Percentiles rank a stretch among this genome's conserved stretches.
These are phyloP conservation scores for Ustilago xerochloae DNA, from an alignment of 1,284 basidiomycete species.

Conservation along the genomic window DNA sequence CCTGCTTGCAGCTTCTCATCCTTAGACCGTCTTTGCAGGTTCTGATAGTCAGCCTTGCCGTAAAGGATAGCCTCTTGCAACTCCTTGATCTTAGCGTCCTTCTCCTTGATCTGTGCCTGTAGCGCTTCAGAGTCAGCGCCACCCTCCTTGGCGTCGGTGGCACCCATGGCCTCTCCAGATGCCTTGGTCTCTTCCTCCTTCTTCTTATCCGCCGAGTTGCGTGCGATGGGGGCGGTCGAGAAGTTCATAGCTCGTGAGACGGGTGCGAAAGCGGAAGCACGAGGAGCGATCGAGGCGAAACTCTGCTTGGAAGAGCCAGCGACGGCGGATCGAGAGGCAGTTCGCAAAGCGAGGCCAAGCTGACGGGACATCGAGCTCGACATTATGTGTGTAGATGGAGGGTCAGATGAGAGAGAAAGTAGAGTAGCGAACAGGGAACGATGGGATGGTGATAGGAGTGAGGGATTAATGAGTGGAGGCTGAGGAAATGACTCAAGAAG, in stretches of 20 bases:
- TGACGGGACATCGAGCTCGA: slow-evolving; percentile 43
- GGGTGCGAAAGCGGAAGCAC: slow-evolving; percentile 9
- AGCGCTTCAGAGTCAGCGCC: slow-evolving; percentile 17
- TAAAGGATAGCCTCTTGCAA: slow-evolving; percentile 65
- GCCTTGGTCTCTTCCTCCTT: slow-evolving; percentile 52
- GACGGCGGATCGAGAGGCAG: slow-evolving; percentile 29
- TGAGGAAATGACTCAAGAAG: background rate
- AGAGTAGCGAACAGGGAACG: background rate
- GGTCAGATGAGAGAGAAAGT: background rate
- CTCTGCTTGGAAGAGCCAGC: slow-evolving; percentile 38
- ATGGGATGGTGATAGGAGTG: background rate
- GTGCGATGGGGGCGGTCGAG: slow-evolving; percentile 24
- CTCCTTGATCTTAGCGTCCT: slow-evolving; percentile 67
- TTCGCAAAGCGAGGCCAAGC: slow-evolving; percentile 32
- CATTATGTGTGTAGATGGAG: slow-evolving; percentile 10
- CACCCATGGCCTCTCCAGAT: slow-evolving; percentile 55
- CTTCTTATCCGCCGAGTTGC: slow-evolving; percentile 35
- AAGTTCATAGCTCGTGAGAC: slow-evolving; percentile 33
- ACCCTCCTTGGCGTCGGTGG: slow-evolving; percentile 32
- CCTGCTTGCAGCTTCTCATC: slow-evolving; percentile 91
- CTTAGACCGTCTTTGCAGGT: slow-evolving; percentile 87
- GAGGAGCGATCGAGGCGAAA: slow-evolving; percentile 21
- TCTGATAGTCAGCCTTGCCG: slow-evolving; percentile 85
- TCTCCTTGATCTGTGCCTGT: slow-evolving; percentile 62
- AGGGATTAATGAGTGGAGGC: slow-evolving; percentile 3